Conservation (phyloP, 2,329 filamentous ascomycete genomes). For the Cladosporium halotolerans region DNA sequence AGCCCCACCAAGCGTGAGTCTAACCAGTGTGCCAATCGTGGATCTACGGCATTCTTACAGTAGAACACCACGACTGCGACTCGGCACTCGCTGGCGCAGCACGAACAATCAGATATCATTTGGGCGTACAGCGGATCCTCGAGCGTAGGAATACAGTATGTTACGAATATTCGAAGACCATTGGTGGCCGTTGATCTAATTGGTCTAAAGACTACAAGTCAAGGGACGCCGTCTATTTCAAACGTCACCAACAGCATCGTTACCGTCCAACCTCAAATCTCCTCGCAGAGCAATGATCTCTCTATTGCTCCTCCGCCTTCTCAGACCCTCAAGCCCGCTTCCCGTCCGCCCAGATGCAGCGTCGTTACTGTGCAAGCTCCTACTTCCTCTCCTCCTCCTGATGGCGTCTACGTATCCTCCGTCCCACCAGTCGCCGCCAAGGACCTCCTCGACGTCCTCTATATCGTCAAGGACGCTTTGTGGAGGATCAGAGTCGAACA, state of each 20-base stretch:
- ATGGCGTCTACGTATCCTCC: conserved; percentile 23
- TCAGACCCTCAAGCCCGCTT: neutral
- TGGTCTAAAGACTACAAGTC: too few relatives aligned
- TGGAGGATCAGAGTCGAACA: conserved; percentile 66
- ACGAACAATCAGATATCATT: too few relatives aligned
- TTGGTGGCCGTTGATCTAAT: too few relatives aligned
- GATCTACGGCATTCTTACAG: too few relatives aligned
- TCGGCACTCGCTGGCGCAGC: too few relatives aligned
- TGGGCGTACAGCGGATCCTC: too few relatives aligned
- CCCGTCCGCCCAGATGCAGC: neutral
- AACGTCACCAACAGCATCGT: conserved; percentile 6
- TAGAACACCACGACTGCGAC: too few relatives aligned
- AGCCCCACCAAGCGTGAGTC: too few relatives aligned
- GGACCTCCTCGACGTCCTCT: conserved; percentile 43
- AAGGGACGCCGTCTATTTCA: neutral
- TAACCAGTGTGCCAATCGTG: too few relatives aligned
- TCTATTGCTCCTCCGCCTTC: conserved; percentile 1
- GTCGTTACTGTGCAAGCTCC: conserved; percentile 15
- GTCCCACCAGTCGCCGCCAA: conserved; percentile 39
- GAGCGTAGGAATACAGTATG: too few relatives aligned
- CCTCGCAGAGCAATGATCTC: neutral
- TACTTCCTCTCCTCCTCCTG: conserved; percentile 23
- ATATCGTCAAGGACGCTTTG: conserved; percentile 45
- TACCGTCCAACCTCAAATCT: conserved; percentile 4
- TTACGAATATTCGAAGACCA: too few relatives aligned